phyloP scores from a whole-genome alignment of 306 rosid species.

The Abrus pulchellus region DNA sequence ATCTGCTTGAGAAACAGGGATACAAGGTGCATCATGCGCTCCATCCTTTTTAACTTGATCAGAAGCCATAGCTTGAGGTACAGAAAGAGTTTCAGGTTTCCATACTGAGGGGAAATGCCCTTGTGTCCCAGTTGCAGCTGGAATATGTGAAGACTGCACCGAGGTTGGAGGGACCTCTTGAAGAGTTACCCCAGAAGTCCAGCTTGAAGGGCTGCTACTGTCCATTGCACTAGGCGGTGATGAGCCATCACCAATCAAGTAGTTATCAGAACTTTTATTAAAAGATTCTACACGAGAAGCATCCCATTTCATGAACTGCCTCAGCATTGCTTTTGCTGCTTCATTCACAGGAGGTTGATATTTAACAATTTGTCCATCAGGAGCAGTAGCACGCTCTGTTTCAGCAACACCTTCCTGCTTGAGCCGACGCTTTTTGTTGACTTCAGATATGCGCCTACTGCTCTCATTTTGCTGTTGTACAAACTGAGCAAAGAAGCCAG shows the following conservation, averaged over 20 bases:
- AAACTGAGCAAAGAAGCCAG: constrained; percentile 94
- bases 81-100: constrained; percentile 62
- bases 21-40: constrained; percentile 56
- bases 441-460: constrained; percentile 80
- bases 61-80: constrained; percentile 59
- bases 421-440: constrained; percentile 87
- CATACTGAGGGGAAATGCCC: constrained; percentile 52
- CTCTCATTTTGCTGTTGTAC: constrained; percentile 94
- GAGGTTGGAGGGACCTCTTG: constrained; percentile 81
- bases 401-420: constrained; percentile 79
- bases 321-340: constrained; percentile 81
- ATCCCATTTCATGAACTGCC: constrained; percentile 80
- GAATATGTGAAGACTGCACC: constrained; percentile 59
- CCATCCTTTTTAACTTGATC: constrained; percentile 56
- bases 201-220: constrained; percentile 68
- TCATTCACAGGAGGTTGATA: constrained; percentile 85
- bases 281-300: constrained; percentile 68
- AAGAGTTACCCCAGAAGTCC: constrained; percentile 76
- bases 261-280: constrained; percentile 57
- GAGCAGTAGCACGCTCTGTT: constrained; percentile 55
- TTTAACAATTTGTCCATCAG: constrained; percentile 90
- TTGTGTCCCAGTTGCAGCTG: constrained; percentile 52
- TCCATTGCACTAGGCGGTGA: constrained; percentile 67
- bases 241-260: constrained; percentile 69
- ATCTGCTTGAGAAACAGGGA: constrained; percentile 63